phyloP scores from a whole-genome alignment of 495 filamentous ascomycete species.

The Aspergillus carlsbadensis region DNA sequence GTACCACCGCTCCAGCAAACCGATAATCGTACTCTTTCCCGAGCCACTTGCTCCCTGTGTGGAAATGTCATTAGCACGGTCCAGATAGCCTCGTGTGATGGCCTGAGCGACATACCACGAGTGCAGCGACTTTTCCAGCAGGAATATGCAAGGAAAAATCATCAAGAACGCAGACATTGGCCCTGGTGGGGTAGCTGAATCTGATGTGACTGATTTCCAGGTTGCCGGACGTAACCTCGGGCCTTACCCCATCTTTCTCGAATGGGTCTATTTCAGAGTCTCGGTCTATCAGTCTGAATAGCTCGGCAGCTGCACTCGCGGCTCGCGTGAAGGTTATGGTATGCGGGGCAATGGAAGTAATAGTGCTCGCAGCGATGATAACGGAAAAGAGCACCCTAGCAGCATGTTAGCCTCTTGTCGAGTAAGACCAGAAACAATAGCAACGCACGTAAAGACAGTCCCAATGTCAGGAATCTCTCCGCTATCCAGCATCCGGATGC shows the following conservation, averaged over 20 bases:
- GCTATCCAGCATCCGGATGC: constrained; percentile 70
- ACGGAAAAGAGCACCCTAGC: constrained; percentile 56
- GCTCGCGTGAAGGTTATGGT: constrained; percentile 31
- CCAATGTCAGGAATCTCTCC: constrained; percentile 53
- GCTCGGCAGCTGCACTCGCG: constrained; percentile 32
- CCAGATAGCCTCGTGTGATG: constrained; percentile 72
- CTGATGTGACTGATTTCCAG: not conserved
- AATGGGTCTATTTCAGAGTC: constrained; percentile 29
- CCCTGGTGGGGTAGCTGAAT: not conserved
- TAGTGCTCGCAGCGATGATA: constrained; percentile 50
- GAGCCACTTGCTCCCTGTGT: constrained; percentile 89
- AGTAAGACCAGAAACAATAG: too few relatives aligned
- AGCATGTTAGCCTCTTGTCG: too few relatives aligned
- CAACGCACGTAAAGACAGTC: constrained; percentile 57
- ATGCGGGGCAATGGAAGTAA: constrained; percentile 21
- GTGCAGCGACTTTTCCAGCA: constrained; percentile 66
- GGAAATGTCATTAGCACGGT: constrained; percentile 73
- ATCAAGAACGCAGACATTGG: not conserved
- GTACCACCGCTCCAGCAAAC: constrained; percentile 91
- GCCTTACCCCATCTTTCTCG: not conserved
- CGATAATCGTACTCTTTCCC: constrained; percentile 90
- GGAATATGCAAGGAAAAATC: constrained; percentile 43
- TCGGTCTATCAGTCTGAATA: constrained; percentile 36
- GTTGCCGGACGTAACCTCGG: not conserved
- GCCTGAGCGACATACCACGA: constrained; percentile 74